phyloP scores from a whole-genome alignment of 1,284 basidiomycete species.

The Stereum hirsutum region DNA sequence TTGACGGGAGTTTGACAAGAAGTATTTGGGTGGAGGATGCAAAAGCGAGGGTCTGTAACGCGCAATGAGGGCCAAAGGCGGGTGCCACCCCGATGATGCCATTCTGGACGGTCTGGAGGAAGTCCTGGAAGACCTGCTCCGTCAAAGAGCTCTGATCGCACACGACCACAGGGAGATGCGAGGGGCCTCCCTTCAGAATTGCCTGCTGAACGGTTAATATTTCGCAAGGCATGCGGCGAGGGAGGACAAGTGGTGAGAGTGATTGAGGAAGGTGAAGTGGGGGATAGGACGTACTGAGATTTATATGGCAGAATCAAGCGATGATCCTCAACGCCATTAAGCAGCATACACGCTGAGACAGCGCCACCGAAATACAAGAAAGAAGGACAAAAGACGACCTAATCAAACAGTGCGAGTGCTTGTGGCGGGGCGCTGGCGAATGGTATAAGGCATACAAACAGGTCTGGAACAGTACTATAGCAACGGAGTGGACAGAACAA shows the following conservation, averaged over 20 bases:
- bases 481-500: too few relatives aligned
- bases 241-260: neutral
- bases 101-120: slow-evolving; percentile 16
- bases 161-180: neutral
- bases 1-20: slow-evolving; percentile 14
- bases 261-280: too few relatives aligned
- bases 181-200: neutral
- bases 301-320: too few relatives aligned
- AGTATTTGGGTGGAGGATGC: slow-evolving; percentile 23
- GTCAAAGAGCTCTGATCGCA: neutral
- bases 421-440: too few relatives aligned
- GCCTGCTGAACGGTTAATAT: too few relatives aligned
- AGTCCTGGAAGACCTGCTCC: slow-evolving; percentile 13
- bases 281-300: neutral
- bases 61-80: slow-evolving; percentile 23
- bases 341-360: too few relatives aligned
- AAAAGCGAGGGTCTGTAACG: slow-evolving; percentile 26
- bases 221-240: neutral
- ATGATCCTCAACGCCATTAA: too few relatives aligned
- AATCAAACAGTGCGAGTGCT: too few relatives aligned
- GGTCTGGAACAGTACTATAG: too few relatives aligned
- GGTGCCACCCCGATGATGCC: slow-evolving; percentile 29
- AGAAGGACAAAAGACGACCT: too few relatives aligned
- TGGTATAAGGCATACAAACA: too few relatives aligned
- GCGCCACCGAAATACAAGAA: too few relatives aligned